These are phyloP conservation scores for Auxenochlorella protothecoides DNA, from an alignment of 139 green algal species.

Conservation along the genomic window DNA sequence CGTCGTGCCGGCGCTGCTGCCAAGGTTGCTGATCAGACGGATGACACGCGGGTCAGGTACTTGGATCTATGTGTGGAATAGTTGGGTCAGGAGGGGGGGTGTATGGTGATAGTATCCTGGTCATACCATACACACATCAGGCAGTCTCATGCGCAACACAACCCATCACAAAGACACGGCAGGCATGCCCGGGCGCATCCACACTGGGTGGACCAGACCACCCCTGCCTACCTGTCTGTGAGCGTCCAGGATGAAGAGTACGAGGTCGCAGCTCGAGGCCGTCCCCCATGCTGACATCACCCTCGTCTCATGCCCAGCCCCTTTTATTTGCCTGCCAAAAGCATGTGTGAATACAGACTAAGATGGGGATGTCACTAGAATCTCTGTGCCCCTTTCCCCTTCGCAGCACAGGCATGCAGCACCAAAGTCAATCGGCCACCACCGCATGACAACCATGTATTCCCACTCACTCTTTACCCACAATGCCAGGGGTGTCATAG, in stretches of 20 bases:
- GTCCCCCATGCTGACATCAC: slow-evolving; percentile 47
- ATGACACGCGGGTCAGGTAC: not conserved
- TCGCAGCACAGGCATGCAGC: not conserved
- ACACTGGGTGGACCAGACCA: not conserved
- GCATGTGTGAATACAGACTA: no score
- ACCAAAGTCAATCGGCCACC: no score
- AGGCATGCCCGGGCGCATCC: not conserved
- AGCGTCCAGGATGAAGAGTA: slow-evolving; percentile 62
- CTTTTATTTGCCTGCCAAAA: slow-evolving; percentile 8
- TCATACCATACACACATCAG: no score
- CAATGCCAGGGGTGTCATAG: slow-evolving; percentile 62
- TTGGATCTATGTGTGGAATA: not conserved
- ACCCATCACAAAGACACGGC: not conserved
- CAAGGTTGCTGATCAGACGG: not conserved
- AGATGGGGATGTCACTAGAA: not conserved
- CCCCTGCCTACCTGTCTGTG: slow-evolving; percentile 35
- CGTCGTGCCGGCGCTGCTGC: not conserved
- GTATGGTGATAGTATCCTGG: no score
- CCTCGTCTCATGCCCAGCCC: slow-evolving; percentile 23
- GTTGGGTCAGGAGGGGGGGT: no score
- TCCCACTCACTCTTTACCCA: slow-evolving; percentile 25
- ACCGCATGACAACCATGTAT: not conserved
- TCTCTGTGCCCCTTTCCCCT: not conserved
- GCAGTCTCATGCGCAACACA: no score
- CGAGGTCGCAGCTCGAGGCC: slow-evolving; percentile 39